Percentiles rank a stretch among this genome's conserved stretches.
phyloP scores from a whole-genome alignment of 306 rosid species.

The Ceratonia siliqua region DNA sequence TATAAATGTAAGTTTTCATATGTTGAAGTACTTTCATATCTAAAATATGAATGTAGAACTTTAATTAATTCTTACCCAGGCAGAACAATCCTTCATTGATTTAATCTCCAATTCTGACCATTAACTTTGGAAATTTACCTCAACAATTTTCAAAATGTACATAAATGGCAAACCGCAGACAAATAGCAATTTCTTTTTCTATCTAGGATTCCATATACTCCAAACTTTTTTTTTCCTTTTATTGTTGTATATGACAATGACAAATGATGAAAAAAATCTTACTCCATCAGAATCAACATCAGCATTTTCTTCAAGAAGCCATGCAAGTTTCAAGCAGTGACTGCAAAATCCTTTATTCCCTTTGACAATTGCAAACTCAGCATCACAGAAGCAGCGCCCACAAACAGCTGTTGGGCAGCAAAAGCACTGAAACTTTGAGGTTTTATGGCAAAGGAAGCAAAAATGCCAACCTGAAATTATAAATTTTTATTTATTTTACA shows the following conservation, averaged over 20 bases:
- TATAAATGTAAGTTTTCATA: constrained; percentile 4
- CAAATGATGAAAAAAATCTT: constrained; percentile 30
- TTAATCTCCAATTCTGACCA: constrained; percentile 13
- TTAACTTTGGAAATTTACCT: neutral
- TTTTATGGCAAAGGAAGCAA: constrained; percentile 57
- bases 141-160: neutral
- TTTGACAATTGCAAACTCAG: constrained; percentile 46
- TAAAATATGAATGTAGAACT: neutral
- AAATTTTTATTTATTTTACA: neutral
- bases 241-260: constrained; percentile 5
- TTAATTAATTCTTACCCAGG: neutral
- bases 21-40: constrained; percentile 18
- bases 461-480: constrained; percentile 57
- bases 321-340: constrained; percentile 57
- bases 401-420: constrained; percentile 78
- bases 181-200: constrained; percentile 22
- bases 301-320: constrained; percentile 53
- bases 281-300: constrained; percentile 74
- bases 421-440: constrained; percentile 61
- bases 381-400: constrained; percentile 46
- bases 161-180: constrained; percentile 26
- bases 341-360: constrained; percentile 58
- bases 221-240: neutral
- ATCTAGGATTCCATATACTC: constrained; percentile 18
- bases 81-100: constrained; percentile 7